phyloP scores from a whole-genome alignment of 1,284 basidiomycete genomes.

The Pascua guehoae region DNA sequence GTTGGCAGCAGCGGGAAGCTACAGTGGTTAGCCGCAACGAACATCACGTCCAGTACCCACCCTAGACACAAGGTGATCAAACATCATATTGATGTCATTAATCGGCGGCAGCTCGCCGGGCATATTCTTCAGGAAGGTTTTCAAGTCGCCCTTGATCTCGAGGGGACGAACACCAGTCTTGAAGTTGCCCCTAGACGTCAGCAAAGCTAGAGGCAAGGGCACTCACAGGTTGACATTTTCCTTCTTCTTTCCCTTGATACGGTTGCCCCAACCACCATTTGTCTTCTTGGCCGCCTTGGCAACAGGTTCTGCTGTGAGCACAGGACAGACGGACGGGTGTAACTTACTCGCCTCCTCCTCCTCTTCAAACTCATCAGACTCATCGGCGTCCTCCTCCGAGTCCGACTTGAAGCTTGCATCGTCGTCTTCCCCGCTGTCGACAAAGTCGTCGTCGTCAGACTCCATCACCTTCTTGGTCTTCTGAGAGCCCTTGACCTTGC shows the following conservation, averaged over 20 bases:
- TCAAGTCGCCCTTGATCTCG: conserved; percentile 13
- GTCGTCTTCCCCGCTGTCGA: conserved; percentile 7
- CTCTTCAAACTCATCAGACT: conserved; percentile 27
- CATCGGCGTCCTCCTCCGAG: conserved; percentile 16
- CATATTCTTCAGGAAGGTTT: conserved; percentile 27
- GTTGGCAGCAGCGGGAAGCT: conserved; percentile 26
- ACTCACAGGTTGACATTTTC: conserved; percentile 30
- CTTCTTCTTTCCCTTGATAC: conserved; percentile 29
- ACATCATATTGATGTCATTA: conserved; percentile 74
- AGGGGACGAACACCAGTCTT: conserved; percentile 31
- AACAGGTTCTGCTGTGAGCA: neutral
- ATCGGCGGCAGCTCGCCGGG: conserved; percentile 65
- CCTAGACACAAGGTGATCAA: conserved; percentile 63
- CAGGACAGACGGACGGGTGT: neutral
- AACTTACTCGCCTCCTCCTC: conserved; percentile 15
- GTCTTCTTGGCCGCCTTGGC: conserved; percentile 20
- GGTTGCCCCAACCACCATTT: conserved; percentile 27
- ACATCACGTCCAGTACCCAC: conserved; percentile 10
- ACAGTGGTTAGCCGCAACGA: conserved; percentile 2
- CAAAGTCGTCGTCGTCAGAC: neutral
- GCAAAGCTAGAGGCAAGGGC: neutral
- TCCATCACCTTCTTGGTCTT: neutral
- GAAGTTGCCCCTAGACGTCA: conserved; percentile 21
- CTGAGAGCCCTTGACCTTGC: neutral
- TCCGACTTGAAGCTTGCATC: conserved; percentile 10